phyloP scores from a whole-genome alignment of 2,329 filamentous ascomycete genomes.

The Diaporthe vaccinii region DNA sequence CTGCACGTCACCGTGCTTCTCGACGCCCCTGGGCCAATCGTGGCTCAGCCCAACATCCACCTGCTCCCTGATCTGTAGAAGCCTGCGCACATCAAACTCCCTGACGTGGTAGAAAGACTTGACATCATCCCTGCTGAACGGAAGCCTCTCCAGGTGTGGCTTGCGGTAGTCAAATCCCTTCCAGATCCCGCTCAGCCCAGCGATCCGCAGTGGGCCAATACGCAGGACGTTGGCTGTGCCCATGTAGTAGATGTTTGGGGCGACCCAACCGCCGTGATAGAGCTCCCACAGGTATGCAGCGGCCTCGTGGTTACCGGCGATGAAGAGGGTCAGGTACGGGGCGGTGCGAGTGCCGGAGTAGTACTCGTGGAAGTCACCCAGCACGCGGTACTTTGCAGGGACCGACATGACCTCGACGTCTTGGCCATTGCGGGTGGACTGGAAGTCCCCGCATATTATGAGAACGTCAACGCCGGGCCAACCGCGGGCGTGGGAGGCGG shows the following conservation, averaged over 20 bases:
- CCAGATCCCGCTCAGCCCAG: constrained; percentile 94
- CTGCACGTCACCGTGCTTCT: constrained; percentile 79
- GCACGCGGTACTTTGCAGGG: constrained; percentile 85
- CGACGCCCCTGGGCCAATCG: constrained; percentile 92
- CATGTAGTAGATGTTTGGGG: constrained; percentile 96
- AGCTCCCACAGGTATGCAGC: constrained; percentile 91
- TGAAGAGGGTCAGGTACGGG: constrained; percentile 91
- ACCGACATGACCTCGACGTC: constrained; percentile 93
- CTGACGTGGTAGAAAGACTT: constrained; percentile 90
- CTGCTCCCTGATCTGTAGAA: constrained; percentile 86
- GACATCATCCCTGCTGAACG: constrained; percentile 83
- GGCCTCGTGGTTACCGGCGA: constrained; percentile 96
- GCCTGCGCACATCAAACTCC: constrained; percentile 90
- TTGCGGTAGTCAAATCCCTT: constrained; percentile 90
- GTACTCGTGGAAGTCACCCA: constrained; percentile 95
- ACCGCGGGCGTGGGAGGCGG: constrained; percentile 76
- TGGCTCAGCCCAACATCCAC: constrained; percentile 94
- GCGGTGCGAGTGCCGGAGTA: constrained; percentile 84
- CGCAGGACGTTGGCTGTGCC: constrained; percentile 91
- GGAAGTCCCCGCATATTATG: constrained; percentile 97
- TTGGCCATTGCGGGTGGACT: constrained; percentile 83
- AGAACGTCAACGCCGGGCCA: constrained; percentile 90
- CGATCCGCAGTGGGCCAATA: constrained; percentile 87
- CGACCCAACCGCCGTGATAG: constrained; percentile 97
- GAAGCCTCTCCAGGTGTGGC: constrained; percentile 86